Percentiles rank a stretch among this genome's conserved stretches.
Conservation (phyloP, 208 protist genomes). For the Trypanosoma caninum region DNA sequence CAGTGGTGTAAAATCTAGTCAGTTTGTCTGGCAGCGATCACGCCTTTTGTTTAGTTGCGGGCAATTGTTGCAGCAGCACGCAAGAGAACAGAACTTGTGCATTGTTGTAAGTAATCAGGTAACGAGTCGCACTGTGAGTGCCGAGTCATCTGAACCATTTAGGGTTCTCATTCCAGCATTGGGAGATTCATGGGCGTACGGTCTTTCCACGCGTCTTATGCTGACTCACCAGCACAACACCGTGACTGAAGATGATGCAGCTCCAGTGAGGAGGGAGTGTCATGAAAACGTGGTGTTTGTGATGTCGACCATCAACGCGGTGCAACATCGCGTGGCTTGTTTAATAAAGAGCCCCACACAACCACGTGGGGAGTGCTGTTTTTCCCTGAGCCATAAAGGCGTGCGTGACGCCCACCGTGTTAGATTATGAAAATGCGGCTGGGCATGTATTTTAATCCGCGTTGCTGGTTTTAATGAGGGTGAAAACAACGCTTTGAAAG, state of each 20-base stretch:
- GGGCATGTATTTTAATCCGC: conserved; percentile 10
- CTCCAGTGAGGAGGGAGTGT: not conserved
- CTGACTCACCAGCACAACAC: conserved; percentile 68
- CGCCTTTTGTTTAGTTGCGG: conserved; percentile 61
- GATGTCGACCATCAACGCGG: not conserved
- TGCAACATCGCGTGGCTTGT: conserved; percentile 76
- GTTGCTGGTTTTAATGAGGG: not conserved
- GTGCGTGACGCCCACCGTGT: conserved; percentile 49
- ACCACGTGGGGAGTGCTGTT: conserved; percentile 52
- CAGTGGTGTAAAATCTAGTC: not conserved
- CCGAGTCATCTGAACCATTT: not conserved
- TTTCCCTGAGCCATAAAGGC: conserved; percentile 59
- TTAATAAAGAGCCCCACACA: conserved; percentile 46
- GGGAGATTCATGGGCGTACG: conserved; percentile 66
- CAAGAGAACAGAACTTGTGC: conserved; percentile 33
- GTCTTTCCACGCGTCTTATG: conserved; percentile 47
- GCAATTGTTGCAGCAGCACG: conserved; percentile 47
- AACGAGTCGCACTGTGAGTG: conserved; percentile 41
- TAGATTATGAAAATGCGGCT: not conserved
- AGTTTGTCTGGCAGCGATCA: conserved; percentile 35
- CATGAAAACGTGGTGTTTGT: conserved; percentile 25
- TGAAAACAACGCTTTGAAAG: too few relatives aligned
- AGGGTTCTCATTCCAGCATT: conserved; percentile 61
- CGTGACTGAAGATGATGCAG: not conserved
- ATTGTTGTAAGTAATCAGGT: conserved; percentile 89